Evolutionary conservation across 2,329 filamentous ascomycete species (phyloP).

Genomic region (Diplocarpon rosae): DNA sequence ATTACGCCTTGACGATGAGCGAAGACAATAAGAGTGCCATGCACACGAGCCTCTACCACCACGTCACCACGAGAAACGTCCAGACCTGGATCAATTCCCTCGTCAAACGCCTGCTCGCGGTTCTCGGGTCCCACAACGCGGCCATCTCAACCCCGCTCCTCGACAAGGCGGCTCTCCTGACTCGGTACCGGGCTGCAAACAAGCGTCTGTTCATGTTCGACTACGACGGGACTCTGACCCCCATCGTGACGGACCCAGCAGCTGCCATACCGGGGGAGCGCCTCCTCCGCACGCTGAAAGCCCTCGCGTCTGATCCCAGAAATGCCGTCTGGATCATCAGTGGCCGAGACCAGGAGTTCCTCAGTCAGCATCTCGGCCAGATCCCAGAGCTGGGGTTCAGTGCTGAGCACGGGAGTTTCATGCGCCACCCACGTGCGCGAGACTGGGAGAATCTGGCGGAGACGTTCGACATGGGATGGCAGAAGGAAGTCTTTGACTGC

Average conservation of each 20-base stretch:
- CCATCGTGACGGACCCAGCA: constrained; percentile 85
- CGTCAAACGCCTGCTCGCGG: constrained; percentile 66
- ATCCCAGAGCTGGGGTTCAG: constrained; percentile 84
- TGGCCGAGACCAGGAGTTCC: constrained; percentile 83
- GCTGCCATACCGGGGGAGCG: constrained; percentile 80
- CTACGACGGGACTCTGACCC: constrained; percentile 93
- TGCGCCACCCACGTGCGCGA: constrained; percentile 64
- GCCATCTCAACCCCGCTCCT: constrained; percentile 70
- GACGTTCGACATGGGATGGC: constrained; percentile 84
- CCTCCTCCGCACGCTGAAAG: constrained; percentile 68
- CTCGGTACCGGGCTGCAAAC: constrained; percentile 61
- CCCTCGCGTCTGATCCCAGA: constrained; percentile 64
- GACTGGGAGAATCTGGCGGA: constrained; percentile 87
- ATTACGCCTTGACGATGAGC: constrained; percentile 69
- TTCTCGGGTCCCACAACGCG: constrained; percentile 66
- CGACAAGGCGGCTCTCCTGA: constrained; percentile 61
- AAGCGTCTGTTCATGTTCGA: constrained; percentile 96
- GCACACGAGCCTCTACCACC: constrained; percentile 66
- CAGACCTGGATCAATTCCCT: constrained; percentile 77
- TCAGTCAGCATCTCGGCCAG: constrained; percentile 86
- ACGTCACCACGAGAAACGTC: constrained; percentile 78
- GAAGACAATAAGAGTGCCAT: constrained; percentile 52
- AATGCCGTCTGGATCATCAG: constrained; percentile 99
- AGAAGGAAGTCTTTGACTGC: constrained; percentile 68
- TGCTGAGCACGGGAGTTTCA: constrained; percentile 94